Base-by-base conservation (phyloP, 176 grass and related monocot genomes). In the Cenchrus purpureus region DNA sequence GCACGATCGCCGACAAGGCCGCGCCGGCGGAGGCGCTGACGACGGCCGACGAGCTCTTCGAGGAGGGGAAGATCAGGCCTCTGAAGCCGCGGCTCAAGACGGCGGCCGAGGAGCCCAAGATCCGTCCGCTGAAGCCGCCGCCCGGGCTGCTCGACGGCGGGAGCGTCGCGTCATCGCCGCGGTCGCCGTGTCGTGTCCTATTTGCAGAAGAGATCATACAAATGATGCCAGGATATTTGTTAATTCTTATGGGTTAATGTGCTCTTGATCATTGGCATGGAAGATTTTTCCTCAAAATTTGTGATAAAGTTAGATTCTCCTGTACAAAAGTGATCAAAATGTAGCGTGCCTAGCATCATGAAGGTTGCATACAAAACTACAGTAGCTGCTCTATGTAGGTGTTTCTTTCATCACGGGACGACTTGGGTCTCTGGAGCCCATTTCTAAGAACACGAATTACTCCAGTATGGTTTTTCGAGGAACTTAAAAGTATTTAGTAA, bases 41-140 rank as follows among this genome's bases (percentile, higher is more conserved):
- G 4, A 64, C 92, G 4, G 97, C 97, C 2, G 97, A 99, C 60
- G 77, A 91, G 64, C 89, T 91, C 55, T 91, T 91, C 11, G 94
- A 95, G 54, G 54, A 87, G 32, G 91, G 93, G 0, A 92, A 32
- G 44, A 90, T 95, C 40, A 85, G 90, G 49, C 86, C 88, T 1
- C 60, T 97, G 32, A 99, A 94, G 88, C 88, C 89, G 1, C 86
- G 53, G 29, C 43, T n/a, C 32, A 81, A 76, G 73, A 82, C 73
- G 50, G 14, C 78, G 40, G 20, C 50, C n/a, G 79, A 83, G 59
- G 94, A 99, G 65, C 74, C 92, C 59, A 94, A 80, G 84, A 65
- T 95, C 12, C 87, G 91, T 29, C 91, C 90, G 10, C 69, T 99
- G 15, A 99, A 97, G 79, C 97, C 92, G 34, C 97, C 94, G n/a